Base-by-base conservation (phyloP, 1,284 basidiomycete species). In the Ustilago loliicola region DNA sequence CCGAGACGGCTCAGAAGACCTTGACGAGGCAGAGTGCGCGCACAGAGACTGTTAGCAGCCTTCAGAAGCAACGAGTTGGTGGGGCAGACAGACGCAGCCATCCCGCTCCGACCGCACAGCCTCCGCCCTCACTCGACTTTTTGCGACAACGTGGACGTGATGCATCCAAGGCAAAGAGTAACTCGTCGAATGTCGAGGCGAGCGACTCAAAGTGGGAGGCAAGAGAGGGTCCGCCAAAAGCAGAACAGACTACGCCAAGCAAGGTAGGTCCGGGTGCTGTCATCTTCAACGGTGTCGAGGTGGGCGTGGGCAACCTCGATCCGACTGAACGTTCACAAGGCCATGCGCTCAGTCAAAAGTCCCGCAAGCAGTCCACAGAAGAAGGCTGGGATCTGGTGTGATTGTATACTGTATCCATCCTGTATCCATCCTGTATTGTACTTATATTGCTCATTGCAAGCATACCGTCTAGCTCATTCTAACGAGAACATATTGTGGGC, bases 201-300 rank as follows among this genome's bases (percentile, higher is more conserved):
- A 3, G 17, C 1, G 9, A 3, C 8, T 32, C 13, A 15, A 50
- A 48, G 27, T 19, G 30, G n/a, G 29, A 23, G n/a, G 5, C 40
- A 23, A 7, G 19, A 21, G 25, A 30, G 13, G 9, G 11, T 45
- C 8, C 6, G 5, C 17, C 36, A 13, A 42, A 45, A 21, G 32
- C 11, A 30, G 30, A 54, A 21, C 32, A 61, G n/a, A 8, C 62
- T 34, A n/a, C 23, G 17, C 48, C 40, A 21, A 58, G 36, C 29
- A 76, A 68, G 48, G 55, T 59, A 2, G 62, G 74, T 2, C 66
- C 74, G 3, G 74, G 74, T 30, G 74, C 74, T 29, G 74, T 77
- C 32, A 77, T 77, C 48, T 77, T 77, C 42, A 77, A 77, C 45
- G 74, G 74, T 3, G 70, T 77, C n/a, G 74, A 77, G 36, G 70